Evolutionary conservation across 2,329 filamentous ascomycete genomes (phyloP), one percentile per base, ranked within the genome.

Genomic region (Leptographium galeiforme): DNA sequence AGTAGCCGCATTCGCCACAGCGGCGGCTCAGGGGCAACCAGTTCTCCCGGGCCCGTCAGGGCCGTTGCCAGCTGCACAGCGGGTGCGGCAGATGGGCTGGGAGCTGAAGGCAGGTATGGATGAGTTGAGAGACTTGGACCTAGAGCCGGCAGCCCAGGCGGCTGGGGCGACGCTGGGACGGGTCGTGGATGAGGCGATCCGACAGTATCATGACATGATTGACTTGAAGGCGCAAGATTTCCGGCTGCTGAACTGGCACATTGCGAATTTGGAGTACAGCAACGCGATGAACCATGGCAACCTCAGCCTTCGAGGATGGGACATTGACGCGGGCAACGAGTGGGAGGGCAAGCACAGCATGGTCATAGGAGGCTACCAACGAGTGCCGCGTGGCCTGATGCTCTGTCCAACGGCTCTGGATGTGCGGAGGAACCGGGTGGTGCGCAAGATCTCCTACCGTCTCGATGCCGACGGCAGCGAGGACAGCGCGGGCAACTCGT

Each of bases 231-330:
- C 90, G 1, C 87, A 89, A 63, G 93, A 98, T 63, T 84, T 95
- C 67, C 81, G 93, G 47, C 74, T 98, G 16, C 77, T 97, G 63
- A 98, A 96, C 63, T 98, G 93, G 93, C 94, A 98, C 67, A 86
- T 96, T 66, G 94, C 94, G 59, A 98, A 98, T 64, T 76, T 98
- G 14, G 93, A 98, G 67, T 98, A 98, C 64, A 94, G 91, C 57
- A 98, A 97, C 66, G 93, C 93, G 2, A 87, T 84, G 2, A 94
- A 89, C 59, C 82, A 95, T 53, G 84, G 86, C 59, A 85, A 86
- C 57, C 78, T 98, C 18, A 97, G 91, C 66, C 78, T 98, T 14
- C 82, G 84, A 8, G 84, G 90, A 0, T 97, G 94, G 88, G 94
- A 98, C 67, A 89, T 98, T 62, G 94, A 98, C 64, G 89, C 90